Evolutionary conservation across 2,329 filamentous ascomycete species (phyloP).

Genomic region (Penicillium sp.): DNA sequence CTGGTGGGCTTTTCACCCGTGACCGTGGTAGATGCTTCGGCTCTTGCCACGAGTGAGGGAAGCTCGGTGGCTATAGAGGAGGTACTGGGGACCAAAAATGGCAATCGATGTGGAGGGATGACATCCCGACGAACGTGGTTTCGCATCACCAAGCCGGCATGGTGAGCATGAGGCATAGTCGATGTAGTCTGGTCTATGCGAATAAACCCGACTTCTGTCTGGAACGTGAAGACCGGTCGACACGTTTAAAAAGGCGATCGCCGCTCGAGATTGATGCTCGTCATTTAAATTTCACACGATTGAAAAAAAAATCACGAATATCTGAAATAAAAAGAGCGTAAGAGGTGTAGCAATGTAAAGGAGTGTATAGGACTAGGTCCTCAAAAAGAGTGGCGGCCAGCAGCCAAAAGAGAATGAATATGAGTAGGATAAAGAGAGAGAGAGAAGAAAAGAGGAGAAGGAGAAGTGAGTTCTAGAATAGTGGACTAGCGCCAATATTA

Average conservation of each 20-base stretch:
- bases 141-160: slow-evolving; percentile 22
- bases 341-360: not conserved
- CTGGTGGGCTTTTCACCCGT: slow-evolving; percentile 50
- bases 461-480: slow-evolving; percentile 18
- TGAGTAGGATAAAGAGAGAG: slow-evolving; percentile 8
- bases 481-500: slow-evolving; percentile 9
- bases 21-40: slow-evolving; percentile 14
- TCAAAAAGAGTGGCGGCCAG: slow-evolving; percentile 24
- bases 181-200: slow-evolving; percentile 1
- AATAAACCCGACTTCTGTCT: not conserved
- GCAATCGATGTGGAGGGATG: slow-evolving; percentile 21
- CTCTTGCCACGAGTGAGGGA: slow-evolving; percentile 26
- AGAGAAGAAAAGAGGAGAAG: slow-evolving; percentile 17
- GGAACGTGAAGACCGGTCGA: slow-evolving; percentile 7
- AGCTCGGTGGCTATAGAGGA: slow-evolving; percentile 8
- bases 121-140: slow-evolving; percentile 20
- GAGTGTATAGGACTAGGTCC: slow-evolving; percentile 12
- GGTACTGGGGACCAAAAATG: slow-evolving; percentile 16
- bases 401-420: slow-evolving; percentile 18
- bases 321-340: not conserved
- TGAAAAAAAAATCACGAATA: not conserved
- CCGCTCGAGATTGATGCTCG: slow-evolving; percentile 4
- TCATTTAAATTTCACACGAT: slow-evolving; percentile 7
- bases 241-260: slow-evolving; percentile 1
- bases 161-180: slow-evolving; percentile 20